phyloP scores from a whole-genome alignment of 495 filamentous ascomycete species.

The Penicillium goetzii region DNA sequence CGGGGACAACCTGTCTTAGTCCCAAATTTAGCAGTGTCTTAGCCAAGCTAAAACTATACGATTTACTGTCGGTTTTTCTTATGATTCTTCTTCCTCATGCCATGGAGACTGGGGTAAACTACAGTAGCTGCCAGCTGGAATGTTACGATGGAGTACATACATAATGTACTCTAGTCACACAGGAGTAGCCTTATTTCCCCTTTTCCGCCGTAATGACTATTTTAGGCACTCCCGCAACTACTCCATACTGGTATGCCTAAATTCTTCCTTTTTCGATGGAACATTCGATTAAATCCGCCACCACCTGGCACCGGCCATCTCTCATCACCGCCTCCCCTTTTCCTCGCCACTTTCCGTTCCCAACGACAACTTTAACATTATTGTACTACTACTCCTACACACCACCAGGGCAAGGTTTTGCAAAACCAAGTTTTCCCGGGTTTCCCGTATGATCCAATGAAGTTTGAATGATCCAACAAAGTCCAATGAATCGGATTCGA shows the following conservation, averaged over 20 bases:
- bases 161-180: not conserved
- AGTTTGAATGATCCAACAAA: not conserved
- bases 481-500: not conserved
- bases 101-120: too few species aligned
- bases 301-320: not conserved
- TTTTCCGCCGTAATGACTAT: not conserved
- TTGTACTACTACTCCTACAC: not conserved
- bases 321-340: constrained; percentile 1
- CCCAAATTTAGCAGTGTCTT: constrained; percentile 25
- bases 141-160: not conserved
- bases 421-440: not conserved
- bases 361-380: not conserved
- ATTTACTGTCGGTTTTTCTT: not conserved
- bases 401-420: not conserved
- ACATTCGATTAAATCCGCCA: not conserved
- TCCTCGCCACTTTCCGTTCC: not conserved
- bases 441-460: constrained; percentile 1
- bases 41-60: constrained; percentile 20
- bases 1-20: constrained; percentile 11
- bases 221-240: not conserved
- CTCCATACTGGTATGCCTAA: not conserved
- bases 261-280: not conserved
- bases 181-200: not conserved
- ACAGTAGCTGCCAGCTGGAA: not conserved
- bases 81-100: not conserved